These are phyloP conservation scores for Heliocybe sulcata DNA, from an alignment of 1,284 basidiomycete genomes.

Conservation along the genomic window DNA sequence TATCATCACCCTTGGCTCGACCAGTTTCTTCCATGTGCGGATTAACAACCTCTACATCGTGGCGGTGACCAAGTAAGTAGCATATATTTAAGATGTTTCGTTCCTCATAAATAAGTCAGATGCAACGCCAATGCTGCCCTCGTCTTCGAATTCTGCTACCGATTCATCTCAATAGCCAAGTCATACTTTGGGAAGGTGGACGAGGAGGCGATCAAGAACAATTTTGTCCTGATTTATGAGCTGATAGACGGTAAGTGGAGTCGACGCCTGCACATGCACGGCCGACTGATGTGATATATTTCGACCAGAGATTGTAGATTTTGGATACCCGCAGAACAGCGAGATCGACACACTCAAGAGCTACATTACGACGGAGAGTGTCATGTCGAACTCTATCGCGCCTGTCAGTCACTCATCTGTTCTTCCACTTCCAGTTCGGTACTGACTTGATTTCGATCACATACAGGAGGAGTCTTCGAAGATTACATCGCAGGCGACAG, in stretches of 20 bases:
- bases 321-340: constrained; percentile 99
- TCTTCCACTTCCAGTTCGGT: constrained; percentile 1
- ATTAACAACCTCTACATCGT: constrained; percentile 94
- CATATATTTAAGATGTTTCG: not conserved
- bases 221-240: constrained; percentile 96
- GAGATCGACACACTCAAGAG: constrained; percentile 97
- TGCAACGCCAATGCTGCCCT: constrained; percentile 97
- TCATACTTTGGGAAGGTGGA: constrained; percentile 98
- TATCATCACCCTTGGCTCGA: constrained; percentile 95
- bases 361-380: constrained; percentile 96
- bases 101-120: constrained; percentile 29
- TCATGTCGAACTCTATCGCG: constrained; percentile 73
- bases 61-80: constrained; percentile 84
- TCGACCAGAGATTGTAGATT: constrained; percentile 99
- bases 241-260: constrained; percentile 74
- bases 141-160: constrained; percentile 96
- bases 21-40: constrained; percentile 95
- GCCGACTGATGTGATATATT: constrained; percentile 4
- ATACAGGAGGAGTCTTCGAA: constrained; percentile 90
- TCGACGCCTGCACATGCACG: not conserved
- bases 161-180: constrained; percentile 89
- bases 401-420: constrained; percentile 45
- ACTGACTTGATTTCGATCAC: constrained; percentile 3
- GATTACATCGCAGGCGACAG: constrained; percentile 94
- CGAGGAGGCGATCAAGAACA: constrained; percentile 98